Evolutionary conservation across 2,329 filamentous ascomycete species (phyloP).

Genomic region (Phaeosphaeria sp.): DNA sequence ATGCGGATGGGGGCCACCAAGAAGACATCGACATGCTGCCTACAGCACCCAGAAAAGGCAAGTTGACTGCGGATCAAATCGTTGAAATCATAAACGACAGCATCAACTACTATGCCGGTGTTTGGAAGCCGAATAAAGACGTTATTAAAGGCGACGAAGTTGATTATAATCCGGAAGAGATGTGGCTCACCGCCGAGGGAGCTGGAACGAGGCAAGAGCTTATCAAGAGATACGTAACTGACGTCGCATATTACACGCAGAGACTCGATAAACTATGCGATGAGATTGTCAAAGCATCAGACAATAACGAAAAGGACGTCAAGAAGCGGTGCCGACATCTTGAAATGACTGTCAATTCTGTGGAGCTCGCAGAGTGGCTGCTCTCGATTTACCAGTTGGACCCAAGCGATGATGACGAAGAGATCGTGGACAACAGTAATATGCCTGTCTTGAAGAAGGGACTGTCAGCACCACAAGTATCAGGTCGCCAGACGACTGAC

Average conservation of each 20-base stretch:
- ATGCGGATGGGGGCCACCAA: conserved; percentile 10
- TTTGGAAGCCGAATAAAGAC: conserved; percentile 29
- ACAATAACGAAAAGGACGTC: conserved; percentile 60
- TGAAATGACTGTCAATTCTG: conserved; percentile 70
- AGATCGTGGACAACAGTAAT: conserved; percentile 1
- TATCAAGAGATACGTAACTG: conserved; percentile 13
- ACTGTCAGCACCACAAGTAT: background rate
- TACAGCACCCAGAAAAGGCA: conserved; percentile 14
- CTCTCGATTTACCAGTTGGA: conserved; percentile 23
- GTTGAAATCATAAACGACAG: conserved; percentile 35
- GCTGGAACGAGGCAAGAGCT: conserved; percentile 16
- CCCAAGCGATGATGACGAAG: conserved; percentile 6
- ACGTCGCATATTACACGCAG: conserved; percentile 21
- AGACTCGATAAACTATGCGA: conserved; percentile 27
- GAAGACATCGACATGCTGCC: conserved; percentile 13
- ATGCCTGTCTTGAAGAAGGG: no score
- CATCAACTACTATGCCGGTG: conserved; percentile 23
- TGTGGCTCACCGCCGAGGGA: conserved; percentile 32
- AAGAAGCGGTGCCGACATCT: conserved; percentile 64
- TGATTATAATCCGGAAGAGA: conserved; percentile 15
- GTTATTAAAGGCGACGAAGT: conserved; percentile 10
- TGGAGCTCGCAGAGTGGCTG: conserved; percentile 60
- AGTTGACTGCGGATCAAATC: conserved; percentile 19
- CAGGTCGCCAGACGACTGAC: background rate
- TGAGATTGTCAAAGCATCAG: conserved; percentile 51